Base-by-base conservation (phyloP, 257 asterid genomes). In the Primulina eburnea region DNA sequence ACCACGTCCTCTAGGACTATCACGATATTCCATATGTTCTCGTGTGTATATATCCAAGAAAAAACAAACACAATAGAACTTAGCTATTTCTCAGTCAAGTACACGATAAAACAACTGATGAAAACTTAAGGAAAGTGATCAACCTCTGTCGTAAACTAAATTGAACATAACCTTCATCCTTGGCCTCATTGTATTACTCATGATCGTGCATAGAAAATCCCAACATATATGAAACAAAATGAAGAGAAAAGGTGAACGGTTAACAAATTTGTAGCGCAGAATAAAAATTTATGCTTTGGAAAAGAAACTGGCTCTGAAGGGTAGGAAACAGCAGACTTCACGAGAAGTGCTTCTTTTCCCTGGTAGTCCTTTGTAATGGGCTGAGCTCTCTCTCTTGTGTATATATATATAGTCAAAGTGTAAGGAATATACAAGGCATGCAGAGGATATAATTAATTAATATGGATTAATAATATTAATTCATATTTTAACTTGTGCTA, bases 121-220 rank as follows among this genome's bases (percentile, higher is more conserved):
- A 20, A 37, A 66, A 58, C 20, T 3, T 34, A 18, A 14, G 18
- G 6, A 52, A 5, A 7, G n/a, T 6, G 11, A 57, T 68, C 69
- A 87, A 28, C 94, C 94, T 78, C 90, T 76, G 62, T 87, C 94
- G 7, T 87, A 87, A 68, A 57, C 90, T 73, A 85, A 70, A 68
- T 85, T 43, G 70, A 87, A 76, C 84, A 79, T 71, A 35, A 87
- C 73, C 78, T 82, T 78, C 80, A 77, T 76, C 75, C 90, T 83
- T 38, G 90, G 90, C 75, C 78, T 79, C 85, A 69, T 81, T 8
- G 87, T 61, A 64, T 87, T 85, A 69, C 87, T 83, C 93, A 85
- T 43, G 17, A 43, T 87, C 71, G 40, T 62, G 71, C 71, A 69
- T 57, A 0, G 21, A 67, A 24, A n/a, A 37, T 16, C 37, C 11